Base-by-base conservation (phyloP, 2,329 filamentous ascomycete genomes). In the Penicillium sp. region DNA sequence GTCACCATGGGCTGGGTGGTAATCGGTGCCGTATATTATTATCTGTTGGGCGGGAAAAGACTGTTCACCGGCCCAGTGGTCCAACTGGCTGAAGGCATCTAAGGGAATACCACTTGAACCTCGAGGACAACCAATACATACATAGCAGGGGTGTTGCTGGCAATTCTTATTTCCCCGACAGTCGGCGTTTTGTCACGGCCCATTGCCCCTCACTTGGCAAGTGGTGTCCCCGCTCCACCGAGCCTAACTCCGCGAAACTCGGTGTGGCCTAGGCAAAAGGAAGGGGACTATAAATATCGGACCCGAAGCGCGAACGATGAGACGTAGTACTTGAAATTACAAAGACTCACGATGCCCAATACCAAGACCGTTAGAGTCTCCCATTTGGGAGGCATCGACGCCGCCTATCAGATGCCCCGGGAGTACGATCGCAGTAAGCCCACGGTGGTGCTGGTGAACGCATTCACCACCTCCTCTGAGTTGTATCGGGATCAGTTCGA, bases 361-460 rank as follows among this genome's bases (percentile, higher is more conserved):
- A 62, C 57, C 3, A 55, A 66, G 47, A 71, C 69, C 4, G 63
- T 80, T 41, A 62, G 66, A 4, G 76, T 81, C 38, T 71, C 78
- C 36, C 78, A 80, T 59, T 69, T 81, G 4, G 76, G 76, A 33
- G 78, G 78, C 57, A 79, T 76, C 52, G 68, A 73, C 9, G 79
- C 71, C 35, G 74, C 72, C 22, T 81, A 80, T 60, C 72, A 75
- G 47, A 73, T 77, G 62, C 66, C 74, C 49, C 69, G 70, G 11
- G 70, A 77, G 50, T 69, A 67, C 33, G 79, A 85, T 68, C 62
- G 75, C 4, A 63, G 67, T 28, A 81, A 81, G 58, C 79, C 79
- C 4, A 82, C 79, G 0, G 64, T 79, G 14, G 69, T 81, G 5
- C 67, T 81, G 10, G 68, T 81, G 51, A 80, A 82, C 59, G 75